Base-by-base conservation (phyloP, 495 filamentous ascomycete species). In the Trichoderma asperelloides region DNA sequence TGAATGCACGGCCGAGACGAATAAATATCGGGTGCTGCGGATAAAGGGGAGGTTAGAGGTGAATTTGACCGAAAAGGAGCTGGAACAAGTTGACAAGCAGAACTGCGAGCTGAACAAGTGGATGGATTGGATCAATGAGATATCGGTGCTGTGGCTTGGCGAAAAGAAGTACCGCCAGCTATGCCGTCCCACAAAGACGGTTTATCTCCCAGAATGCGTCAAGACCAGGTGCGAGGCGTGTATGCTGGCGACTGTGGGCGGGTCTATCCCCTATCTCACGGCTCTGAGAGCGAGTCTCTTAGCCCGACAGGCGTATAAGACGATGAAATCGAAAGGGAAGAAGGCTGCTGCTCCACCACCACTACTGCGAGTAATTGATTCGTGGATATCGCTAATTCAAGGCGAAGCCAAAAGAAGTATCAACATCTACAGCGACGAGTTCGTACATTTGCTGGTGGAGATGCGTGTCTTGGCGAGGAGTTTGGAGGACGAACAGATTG, bases 211-310 rank as follows among this genome's bases (percentile, higher is more conserved):
- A 37, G 62, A 73, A 40, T 71, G 65, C 25, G 73, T 79, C 0
- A 62, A 27, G 30, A 75, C 71, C 1, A 69, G 74, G 5, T 84
- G 81, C 55, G 72, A 79, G 63, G 81, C 80, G n/a, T 84, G 81
- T 66, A 77, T 81, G 37, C 69, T 84, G 15, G 71, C 75, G 2
- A 71, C 72, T 18, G 62, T 84, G 1, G 80, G 81, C n/a, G 78
- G 76, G 2, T 74, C 75, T 41, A 67, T 65, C 11, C 69, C 73
- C 16, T 62, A 74, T 1, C 68, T 84, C 6, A 67, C 73, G 8
- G 77, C 78, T 60, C 67, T 84, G 25, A 65, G 77, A 49, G 71
- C 77, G 6, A 73, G 73, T 28, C 66, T 81, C 47, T 3, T 76
- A 7, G 74, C 78, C 33, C 72, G 80, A 21, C 49, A 55, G 4